Evolutionary conservation across 2,329 filamentous ascomycete species (phyloP), one percentile per base, ranked within the genome.

Genomic region (Epichloe festucae): DNA sequence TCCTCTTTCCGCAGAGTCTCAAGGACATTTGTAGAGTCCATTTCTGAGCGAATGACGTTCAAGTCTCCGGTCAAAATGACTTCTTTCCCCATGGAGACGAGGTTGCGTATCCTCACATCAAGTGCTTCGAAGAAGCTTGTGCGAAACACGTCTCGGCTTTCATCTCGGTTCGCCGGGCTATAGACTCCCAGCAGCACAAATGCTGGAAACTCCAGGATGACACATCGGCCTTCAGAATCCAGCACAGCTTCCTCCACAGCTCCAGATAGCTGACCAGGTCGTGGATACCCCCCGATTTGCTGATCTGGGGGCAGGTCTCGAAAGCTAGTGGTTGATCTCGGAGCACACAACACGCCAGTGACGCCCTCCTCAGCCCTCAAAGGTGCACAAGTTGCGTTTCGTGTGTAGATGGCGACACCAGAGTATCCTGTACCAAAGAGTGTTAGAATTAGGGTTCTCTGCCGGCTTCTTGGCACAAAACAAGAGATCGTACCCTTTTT

Each of bases 131-230:
- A 75, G 63, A 94, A 98, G 21, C 78, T 82, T 51, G 85, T 73
- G 14, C 91, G 84, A 62, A 95, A 98, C 56, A 86, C 82, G 58
- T 90, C 84, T 27, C 93, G 79, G 3, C 81, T 79, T 55, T 93
- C 88, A 60, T 95, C 90, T 53, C 89, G 82, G 60, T 86, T 89
- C 21, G 91, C 93, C 11, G 93, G 93, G 59, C 87, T 88, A 68
- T 98, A 97, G 2, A 94, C 84, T 4, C 91, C 93, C 48, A 98
- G 79, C 15, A 98, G 77, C 4, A 98, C 89, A 64, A 98, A 97
- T 3, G 89, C 90, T 0, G 89, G 88, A 59, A 98, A 97, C 63
- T 97, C 93, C 3, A 98, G 75, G 43, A 95, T 76, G 7, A 97
- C 81, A 59, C 89, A 95, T 46, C 93, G 84, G 0, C 93, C 93